Conservation (phyloP, 2,329 filamentous ascomycete genomes). For the Diaporthe citri region DNA sequence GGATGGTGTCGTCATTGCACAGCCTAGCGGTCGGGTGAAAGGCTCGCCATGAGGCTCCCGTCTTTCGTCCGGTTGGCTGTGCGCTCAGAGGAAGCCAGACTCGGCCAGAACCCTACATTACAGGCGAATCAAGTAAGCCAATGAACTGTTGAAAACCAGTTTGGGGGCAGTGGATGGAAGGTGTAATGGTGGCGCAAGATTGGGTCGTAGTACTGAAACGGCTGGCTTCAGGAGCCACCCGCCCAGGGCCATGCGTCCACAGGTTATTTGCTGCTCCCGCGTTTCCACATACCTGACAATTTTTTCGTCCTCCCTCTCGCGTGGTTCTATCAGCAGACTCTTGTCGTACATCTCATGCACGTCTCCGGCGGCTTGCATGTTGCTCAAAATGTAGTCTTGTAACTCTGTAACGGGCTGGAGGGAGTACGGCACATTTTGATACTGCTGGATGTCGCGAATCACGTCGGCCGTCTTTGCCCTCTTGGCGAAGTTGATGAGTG, state of each 20-base stretch:
- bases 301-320: slow-evolving; percentile 98
- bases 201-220: slow-evolving; percentile 30
- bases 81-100: slow-evolving; percentile 68
- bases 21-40: slow-evolving; percentile 31
- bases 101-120: slow-evolving; percentile 68
- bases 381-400: slow-evolving; percentile 95
- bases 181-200: slow-evolving; percentile 30
- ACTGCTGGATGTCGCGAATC: slow-evolving; percentile 98
- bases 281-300: slow-evolving; percentile 87
- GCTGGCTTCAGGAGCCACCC: slow-evolving; percentile 35
- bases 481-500: slow-evolving; percentile 98
- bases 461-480: slow-evolving; percentile 98
- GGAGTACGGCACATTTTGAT: slow-evolving; percentile 97
- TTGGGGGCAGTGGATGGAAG: neutral
- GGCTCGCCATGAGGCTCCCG: slow-evolving; percentile 10
- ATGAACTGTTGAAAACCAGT: neutral
- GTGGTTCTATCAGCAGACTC: slow-evolving; percentile 91
- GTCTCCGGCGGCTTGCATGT: slow-evolving; percentile 94
- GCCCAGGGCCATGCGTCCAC: slow-evolving; percentile 35
- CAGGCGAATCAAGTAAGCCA: slow-evolving; percentile 42
- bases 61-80: slow-evolving; percentile 24
- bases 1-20: slow-evolving; percentile 25
- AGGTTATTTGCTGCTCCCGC: slow-evolving; percentile 45
- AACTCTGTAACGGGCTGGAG: slow-evolving; percentile 90
- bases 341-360: slow-evolving; percentile 99